Evolutionary conservation across 2,329 filamentous ascomycete species (phyloP).

Genomic region (Alternaria triticina): DNA sequence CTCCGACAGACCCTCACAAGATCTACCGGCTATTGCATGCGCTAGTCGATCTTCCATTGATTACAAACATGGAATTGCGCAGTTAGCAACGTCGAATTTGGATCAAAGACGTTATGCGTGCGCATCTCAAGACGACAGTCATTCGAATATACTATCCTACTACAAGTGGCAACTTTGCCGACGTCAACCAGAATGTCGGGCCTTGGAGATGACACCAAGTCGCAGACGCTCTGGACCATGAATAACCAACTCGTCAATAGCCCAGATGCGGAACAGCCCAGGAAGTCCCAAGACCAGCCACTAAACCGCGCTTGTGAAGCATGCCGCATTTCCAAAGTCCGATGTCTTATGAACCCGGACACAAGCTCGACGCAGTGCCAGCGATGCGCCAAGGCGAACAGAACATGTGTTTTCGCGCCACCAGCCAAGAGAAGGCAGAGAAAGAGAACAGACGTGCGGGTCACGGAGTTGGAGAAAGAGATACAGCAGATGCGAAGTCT

Average conservation of each 20-base stretch:
- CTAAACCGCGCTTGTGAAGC: slow-evolving; percentile 47
- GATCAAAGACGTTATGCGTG: slow-evolving; percentile 2
- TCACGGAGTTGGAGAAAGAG: slow-evolving; percentile 46
- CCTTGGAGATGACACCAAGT: slow-evolving; percentile 8
- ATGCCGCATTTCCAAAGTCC: slow-evolving; percentile 45
- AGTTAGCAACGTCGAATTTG: slow-evolving; percentile 11
- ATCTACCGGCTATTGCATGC: neutral
- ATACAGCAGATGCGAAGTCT: slow-evolving; percentile 45
- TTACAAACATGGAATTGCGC: slow-evolving; percentile 15
- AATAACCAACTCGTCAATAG: slow-evolving; percentile 21
- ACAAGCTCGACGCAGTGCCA: slow-evolving; percentile 39
- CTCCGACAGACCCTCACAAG: neutral
- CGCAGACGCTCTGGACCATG: slow-evolving; percentile 16
- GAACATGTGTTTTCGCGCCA: slow-evolving; percentile 42
- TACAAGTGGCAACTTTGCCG: neutral
- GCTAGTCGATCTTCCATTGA: slow-evolving; percentile 5
- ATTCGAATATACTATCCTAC: neutral
- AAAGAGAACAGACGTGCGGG: slow-evolving; percentile 46
- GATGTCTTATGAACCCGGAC: slow-evolving; percentile 38
- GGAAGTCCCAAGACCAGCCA: slow-evolving; percentile 35
- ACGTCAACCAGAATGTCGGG: slow-evolving; percentile 14
- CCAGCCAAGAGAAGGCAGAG: slow-evolving; percentile 46
- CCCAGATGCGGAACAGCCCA: slow-evolving; percentile 20
- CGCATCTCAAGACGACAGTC: neutral
- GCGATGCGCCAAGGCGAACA: slow-evolving; percentile 43